These are phyloP conservation scores for Cordyceps cateniannulata DNA, from an alignment of 2,329 filamentous ascomycete species.

Conservation along the genomic window DNA sequence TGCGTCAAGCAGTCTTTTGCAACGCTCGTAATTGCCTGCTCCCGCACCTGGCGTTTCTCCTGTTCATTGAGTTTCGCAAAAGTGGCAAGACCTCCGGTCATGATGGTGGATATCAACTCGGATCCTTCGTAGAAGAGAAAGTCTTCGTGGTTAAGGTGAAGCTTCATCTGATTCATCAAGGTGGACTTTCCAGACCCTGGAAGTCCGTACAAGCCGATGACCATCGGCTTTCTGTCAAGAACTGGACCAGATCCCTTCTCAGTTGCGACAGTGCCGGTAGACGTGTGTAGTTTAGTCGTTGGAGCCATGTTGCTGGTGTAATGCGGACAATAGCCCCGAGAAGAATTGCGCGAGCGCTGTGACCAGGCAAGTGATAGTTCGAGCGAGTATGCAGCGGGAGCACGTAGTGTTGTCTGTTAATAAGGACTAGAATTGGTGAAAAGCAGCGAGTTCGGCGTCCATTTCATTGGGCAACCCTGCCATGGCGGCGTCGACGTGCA, in stretches of 20 bases:
- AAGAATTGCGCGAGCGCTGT: background rate
- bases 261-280: background rate
- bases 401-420: background rate
- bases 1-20: conserved; percentile 26
- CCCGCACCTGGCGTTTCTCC: conserved; percentile 33
- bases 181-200: conserved; percentile 47
- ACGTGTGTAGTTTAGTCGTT: background rate
- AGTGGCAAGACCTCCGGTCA: conserved; percentile 38
- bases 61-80: conserved; percentile 36
- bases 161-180: conserved; percentile 34
- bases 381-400: no score
- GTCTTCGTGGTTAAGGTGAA: conserved; percentile 23
- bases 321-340: background rate
- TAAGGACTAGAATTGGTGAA: background rate
- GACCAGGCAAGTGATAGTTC: background rate
- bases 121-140: conserved; percentile 50
- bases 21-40: conserved; percentile 40
- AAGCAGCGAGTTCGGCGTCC: background rate
- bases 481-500: background rate
- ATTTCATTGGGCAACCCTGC: background rate
- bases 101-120: conserved; percentile 34
- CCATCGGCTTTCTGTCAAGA: conserved; percentile 23
- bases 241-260: background rate
- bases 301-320: background rate
- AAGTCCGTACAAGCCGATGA: conserved; percentile 50